Evolutionary conservation across 495 filamentous ascomycete species (phyloP), one percentile per base, ranked within the genome.

Genomic region (Penicilliopsis zonata): DNA sequence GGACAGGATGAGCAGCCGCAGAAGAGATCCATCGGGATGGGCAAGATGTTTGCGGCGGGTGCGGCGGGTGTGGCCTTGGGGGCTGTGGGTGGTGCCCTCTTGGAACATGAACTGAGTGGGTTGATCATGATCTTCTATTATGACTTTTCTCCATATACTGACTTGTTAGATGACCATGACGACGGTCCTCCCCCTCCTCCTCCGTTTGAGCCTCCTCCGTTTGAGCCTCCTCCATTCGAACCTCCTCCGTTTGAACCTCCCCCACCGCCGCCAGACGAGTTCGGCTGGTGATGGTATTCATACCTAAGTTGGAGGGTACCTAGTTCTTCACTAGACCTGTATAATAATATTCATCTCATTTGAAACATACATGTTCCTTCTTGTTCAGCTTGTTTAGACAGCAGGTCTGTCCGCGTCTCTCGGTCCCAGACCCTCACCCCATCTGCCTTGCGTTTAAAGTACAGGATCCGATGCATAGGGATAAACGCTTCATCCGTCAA

Each of bases 401-500:
- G n/a, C n/a, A n/a, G n/a, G 53, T 60, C 76, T 43, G 62, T 70
- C 53, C 63, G 74, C 53, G 47, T 46, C 33, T 53, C 53, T 29
- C 70, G 52, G 37, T 78, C 68, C 73, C 76, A 79, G 8, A 79
- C 59, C 19, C 61, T 46, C 9, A 59, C 51, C 9, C 56, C 61
- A 36, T 69, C 55, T 5, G 50, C 49, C 41, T 53, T 67, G 30
- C 67, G 61, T 49, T 69, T 72, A 39, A 88, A 84, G 40, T 78
- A 84, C 30, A 81, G 31, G 30, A 88, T 77, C 3, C 84, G 67
- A 54, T 88, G 83, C 53, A 80, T 70, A 5, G 84, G 84, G 40
- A 88, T 87, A 44, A 86, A 88, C 38, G 87, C 83, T 42, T 88
- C 78, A 40, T 88, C 77, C 16, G 80, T 87, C 26, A 74, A 63